Base-by-base conservation (phyloP, 192 early-diverging fungal genomes). In the Backusella australiensis region DNA sequence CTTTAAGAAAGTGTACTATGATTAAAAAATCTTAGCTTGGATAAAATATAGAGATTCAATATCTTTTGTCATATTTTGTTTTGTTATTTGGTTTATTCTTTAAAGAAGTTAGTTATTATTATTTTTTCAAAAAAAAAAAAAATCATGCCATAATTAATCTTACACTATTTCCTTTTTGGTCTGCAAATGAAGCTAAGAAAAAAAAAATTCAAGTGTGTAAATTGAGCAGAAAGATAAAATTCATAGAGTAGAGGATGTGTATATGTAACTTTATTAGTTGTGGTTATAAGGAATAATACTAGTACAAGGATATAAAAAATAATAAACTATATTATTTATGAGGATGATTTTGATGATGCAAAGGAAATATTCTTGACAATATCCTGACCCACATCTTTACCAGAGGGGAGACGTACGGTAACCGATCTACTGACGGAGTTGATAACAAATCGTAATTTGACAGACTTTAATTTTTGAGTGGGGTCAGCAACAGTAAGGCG, bases 401-500 rank as follows among this genome's bases (percentile, higher is more conserved):
- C 70, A 46, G 41, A 29, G 6, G 70, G 70, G 26, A 71, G 42
- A 0, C 5, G 23, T 11, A 29, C 12, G 6, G 42, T 71, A 32
- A 71, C 14, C 4, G 42, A 32, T 32, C 29, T 71, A 29, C 15
- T 71, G 14, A 71, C 17, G 0, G 21, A 21, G 15, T 15, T 41
- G 26, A 71, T 34, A 17, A 29, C 42, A 46, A 71, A 32, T 8
- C 6, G 26, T 49, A 71, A 36, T n/a, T 71, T 71, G 21, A 79
- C 23, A 29, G 53, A 49, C 23, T 26, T 23, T 15, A 69, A 17
- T 44, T 32, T 36, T 12, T 79, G 78, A 17, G 73, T 75, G 12
- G 78, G 73, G 59, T 79, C 73, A 35, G 78, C 46, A 23, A 75
- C 78, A 39, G 36, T 49, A 21, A 79, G 23, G 3, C 53, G 34